Base-by-base conservation (phyloP, 192 early-diverging fungal genomes). In the Obelidium mucronatum region DNA sequence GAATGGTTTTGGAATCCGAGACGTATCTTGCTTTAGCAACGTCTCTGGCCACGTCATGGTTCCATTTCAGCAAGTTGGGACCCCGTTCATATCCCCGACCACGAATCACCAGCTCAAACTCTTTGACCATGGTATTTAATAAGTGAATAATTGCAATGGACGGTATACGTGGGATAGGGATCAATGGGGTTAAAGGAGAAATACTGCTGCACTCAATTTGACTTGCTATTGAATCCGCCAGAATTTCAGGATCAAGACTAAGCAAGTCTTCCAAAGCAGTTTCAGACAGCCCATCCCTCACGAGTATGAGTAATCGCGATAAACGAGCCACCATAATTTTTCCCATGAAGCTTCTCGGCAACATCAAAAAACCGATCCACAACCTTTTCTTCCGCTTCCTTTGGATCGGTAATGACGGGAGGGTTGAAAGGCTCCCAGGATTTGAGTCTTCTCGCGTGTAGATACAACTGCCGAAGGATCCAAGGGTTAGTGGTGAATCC, bases 271-370 rank as follows among this genome's bases (percentile, higher is more conserved):
- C 78, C 37, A 79, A 11, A 15, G 44, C 64, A 26, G 35, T 65
- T 40, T 79, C 78, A 0, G 78, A 74, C 26, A 74, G 40, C 4
- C 78, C 78, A 34, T 79, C 78, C 31, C 64, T 31, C 4, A 75
- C 42, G 2, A 73, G 26, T 19, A 31, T 26, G 2, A 69, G 15
- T 19, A 73, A 24, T 22, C 61, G 42, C 3, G 66, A n/a, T 28
- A 65, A 36, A 4, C 66, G 4, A 15, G 75, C 37, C 15, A 75
- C 53, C n/a, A 75, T 28, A 22, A 40, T 54, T 59, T 48, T 59
- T 75, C 5, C 78, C 72, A 44, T 79, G 73, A 5, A 67, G 63
- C 3, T 75, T 75, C 51, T 75, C 73, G 40, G 65, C 63, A 28
- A 22, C 53, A 24, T 64, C 58, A 36, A 75, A 75, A 33, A 75